Conservation (phyloP, 2,329 filamentous ascomycete genomes). For the Xylaria sp. region DNA sequence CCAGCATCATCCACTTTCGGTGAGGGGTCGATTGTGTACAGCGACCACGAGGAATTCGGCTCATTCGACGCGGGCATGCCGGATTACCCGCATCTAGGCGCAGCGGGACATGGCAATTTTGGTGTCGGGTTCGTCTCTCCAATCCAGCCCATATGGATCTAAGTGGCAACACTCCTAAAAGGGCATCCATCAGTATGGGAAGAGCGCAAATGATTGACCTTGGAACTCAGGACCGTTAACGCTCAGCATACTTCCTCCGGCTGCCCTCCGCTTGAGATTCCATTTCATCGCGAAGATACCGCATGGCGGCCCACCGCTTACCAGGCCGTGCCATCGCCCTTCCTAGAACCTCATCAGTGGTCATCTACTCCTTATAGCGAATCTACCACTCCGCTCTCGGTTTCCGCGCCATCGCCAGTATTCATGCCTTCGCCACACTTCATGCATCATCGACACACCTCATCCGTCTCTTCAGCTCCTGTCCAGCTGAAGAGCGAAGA, state of each 20-base stretch:
- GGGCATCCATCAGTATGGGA: conserved; percentile 53
- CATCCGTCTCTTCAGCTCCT: conserved; percentile 51
- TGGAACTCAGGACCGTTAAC: conserved; percentile 61
- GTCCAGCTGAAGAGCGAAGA: conserved; percentile 52
- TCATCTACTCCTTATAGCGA: conserved; percentile 54
- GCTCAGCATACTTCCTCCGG: conserved; percentile 52
- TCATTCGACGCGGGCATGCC: conserved; percentile 60
- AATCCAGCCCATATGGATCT: conserved; percentile 71
- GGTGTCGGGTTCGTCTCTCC: conserved; percentile 72
- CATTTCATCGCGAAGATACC: conserved; percentile 46
- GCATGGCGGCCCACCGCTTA: conserved; percentile 53
- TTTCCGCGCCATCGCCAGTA: conserved; percentile 50
- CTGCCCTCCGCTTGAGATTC: conserved; percentile 58
- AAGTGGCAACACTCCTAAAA: conserved; percentile 55
- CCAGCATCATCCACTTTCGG: conserved; percentile 71
- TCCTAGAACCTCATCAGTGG: conserved; percentile 57
- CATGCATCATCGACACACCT: conserved; percentile 52
- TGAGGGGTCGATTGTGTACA: conserved; percentile 71
- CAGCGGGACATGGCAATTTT: conserved; percentile 56
- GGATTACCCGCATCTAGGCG: conserved; percentile 60
- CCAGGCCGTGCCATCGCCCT: conserved; percentile 57
- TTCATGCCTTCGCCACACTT: conserved; percentile 52
- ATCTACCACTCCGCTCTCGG: conserved; percentile 52
- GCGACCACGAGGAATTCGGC: conserved; percentile 68
- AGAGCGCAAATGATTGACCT: conserved; percentile 64